These are phyloP conservation scores for Clitocybe nebularis DNA, from an alignment of 1,284 basidiomycete genomes.

Conservation along the genomic window DNA sequence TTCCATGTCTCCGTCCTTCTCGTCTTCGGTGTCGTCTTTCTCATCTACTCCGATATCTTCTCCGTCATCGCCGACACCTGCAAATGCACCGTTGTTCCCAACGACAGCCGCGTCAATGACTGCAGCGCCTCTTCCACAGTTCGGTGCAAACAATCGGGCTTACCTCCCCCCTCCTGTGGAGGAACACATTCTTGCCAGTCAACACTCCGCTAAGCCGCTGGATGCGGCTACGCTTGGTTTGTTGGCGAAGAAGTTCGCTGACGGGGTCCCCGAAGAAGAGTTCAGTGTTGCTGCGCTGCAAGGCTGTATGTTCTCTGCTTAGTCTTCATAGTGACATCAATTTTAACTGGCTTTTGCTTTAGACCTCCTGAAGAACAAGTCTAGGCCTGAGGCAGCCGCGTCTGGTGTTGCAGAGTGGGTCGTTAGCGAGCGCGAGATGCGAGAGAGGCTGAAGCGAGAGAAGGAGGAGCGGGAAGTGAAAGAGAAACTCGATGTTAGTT, in stretches of 20 bases:
- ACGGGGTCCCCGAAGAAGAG: slow-evolving; percentile 72
- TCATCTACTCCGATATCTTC: slow-evolving; percentile 28
- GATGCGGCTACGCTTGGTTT: slow-evolving; percentile 55
- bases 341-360: slow-evolving; percentile 9
- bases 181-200: slow-evolving; percentile 50
- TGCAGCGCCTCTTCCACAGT: slow-evolving; percentile 30
- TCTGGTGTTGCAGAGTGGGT: slow-evolving; percentile 67
- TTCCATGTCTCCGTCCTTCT: slow-evolving; percentile 20
- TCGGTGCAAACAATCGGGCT: slow-evolving; percentile 54
- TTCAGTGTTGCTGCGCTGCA: slow-evolving; percentile 84
- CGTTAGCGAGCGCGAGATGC: slow-evolving; percentile 63
- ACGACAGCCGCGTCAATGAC: slow-evolving; percentile 23
- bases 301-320: slow-evolving; percentile 60
- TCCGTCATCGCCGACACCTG: slow-evolving; percentile 23
- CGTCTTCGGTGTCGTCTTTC: slow-evolving; percentile 29
- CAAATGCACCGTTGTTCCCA: slow-evolving; percentile 19
- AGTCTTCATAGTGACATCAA: slow-evolving; percentile 9
- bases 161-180: slow-evolving; percentile 64
- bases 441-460: slow-evolving; percentile 65
- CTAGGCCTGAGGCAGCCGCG: slow-evolving; percentile 68
- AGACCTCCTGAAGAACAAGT: slow-evolving; percentile 81
- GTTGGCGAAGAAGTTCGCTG: slow-evolving; percentile 71
- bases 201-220: slow-evolving; percentile 61
- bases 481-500: slow-evolving; percentile 57
- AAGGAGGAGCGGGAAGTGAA: slow-evolving; percentile 59